Evolutionary conservation across 768 basidiomycete genomes (phyloP), one percentile per base, ranked within the genome.

Genomic region (Mycena belliarum): DNA sequence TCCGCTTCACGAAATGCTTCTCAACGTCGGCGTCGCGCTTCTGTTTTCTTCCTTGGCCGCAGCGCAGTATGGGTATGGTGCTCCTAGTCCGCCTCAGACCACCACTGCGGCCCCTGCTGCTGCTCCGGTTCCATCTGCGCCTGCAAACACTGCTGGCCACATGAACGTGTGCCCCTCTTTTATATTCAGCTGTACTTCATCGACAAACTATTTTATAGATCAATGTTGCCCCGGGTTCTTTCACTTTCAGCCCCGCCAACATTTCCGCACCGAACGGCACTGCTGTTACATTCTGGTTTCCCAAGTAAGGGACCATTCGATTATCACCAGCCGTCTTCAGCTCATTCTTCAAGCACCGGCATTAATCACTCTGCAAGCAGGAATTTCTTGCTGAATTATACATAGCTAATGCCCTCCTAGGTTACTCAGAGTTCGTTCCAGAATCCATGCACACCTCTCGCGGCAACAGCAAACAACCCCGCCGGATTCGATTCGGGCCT

Each of bases 401-500:
- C 16, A 15, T 20, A 11, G 18, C 33, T 29, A 14, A 46, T 15
- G 14, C 16, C 33, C 11, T 40, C 11, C 21, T 11, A 57, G 54
- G 60, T 86, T 33, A 83, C 83, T 12, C 82, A 85, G 65, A 83
- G 82, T 11, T 76, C 79, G 15, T 85, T 86, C 64, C 72, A 68
- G 16, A 63, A 63, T 21, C 85, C 85, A 23, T 86, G 85, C 72
- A 77, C 75, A 11, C 75, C 75, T 52, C 76, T 86, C 37, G 68
- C 69, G 1, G 76, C 79, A 11, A 65, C 71, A 29, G 52, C 65
- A 26, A 76, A 69, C 59, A 70, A 64, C 38, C 53, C 72, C 11
- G 72, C 71, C 14, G 82, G 83, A 3, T 85, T 87, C 57, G 83
- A 85, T 69, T 84, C 83, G 26, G 82, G 82, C 32, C 66, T 86